Evolutionary conservation across 345 rosid species (phyloP).

Genomic region (Erysimum cheiranthoides): DNA sequence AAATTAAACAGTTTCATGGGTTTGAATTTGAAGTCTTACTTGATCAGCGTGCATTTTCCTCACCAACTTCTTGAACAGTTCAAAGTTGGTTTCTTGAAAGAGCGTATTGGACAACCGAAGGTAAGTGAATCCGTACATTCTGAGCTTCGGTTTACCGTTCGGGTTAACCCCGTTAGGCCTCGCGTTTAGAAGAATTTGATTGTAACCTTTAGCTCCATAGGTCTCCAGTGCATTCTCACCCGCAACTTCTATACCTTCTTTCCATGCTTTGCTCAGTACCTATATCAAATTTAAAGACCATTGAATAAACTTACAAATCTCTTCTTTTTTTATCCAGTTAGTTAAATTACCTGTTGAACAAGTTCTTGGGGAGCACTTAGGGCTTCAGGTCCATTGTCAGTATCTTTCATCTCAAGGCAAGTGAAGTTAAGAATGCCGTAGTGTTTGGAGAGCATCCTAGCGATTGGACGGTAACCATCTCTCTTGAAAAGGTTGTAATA

Average conservation of each 20-base stretch:
- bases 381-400: conserved; percentile 61
- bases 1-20: too few relatives aligned
- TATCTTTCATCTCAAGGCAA: conserved; percentile 87
- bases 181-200: conserved; percentile 77
- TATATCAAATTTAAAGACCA: conserved; percentile 35
- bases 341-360: conserved; percentile 60
- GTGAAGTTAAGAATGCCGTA: conserved; percentile 68
- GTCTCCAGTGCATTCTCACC: conserved; percentile 87
- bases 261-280: conserved; percentile 87
- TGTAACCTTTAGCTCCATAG: conserved; percentile 69
- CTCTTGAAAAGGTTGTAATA: conserved; percentile 66
- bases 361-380: conserved; percentile 79
- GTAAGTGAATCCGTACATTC: conserved; percentile 75
- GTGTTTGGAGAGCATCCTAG: conserved; percentile 78
- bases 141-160: conserved; percentile 56
- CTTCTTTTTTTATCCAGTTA: not conserved
- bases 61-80: conserved; percentile 69
- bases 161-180: conserved; percentile 77
- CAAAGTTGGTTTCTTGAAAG: conserved; percentile 55
- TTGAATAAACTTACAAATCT: not conserved
- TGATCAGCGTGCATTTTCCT: conserved; percentile 88
- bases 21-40: conserved; percentile 48
- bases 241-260: conserved; percentile 72
- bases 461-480: conserved; percentile 80
- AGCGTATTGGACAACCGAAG: conserved; percentile 68